phyloP scores from a whole-genome alignment of 139 green algal species.

The Volvox reticuliferus region DNA sequence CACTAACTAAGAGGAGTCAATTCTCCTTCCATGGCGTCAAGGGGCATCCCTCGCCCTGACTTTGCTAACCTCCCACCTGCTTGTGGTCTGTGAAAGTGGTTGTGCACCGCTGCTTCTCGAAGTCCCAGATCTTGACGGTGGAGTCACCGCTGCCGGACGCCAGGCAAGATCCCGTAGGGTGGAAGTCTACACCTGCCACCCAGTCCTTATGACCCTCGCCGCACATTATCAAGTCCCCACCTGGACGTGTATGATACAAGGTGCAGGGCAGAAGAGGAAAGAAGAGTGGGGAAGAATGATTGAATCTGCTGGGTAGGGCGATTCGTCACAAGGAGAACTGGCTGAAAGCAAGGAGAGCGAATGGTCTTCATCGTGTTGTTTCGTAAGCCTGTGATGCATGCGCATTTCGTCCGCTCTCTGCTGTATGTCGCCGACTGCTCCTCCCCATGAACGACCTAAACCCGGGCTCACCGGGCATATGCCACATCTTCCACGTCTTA shows the following conservation, averaged over 20 bases:
- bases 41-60: background rate
- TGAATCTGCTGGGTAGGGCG: too few species aligned
- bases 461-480: slow-evolving; percentile 50
- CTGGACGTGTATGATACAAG: background rate
- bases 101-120: slow-evolving; percentile 83
- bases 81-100: slow-evolving; percentile 87
- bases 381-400: too few species aligned
- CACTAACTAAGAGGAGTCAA: too few species aligned
- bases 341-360: too few species aligned
- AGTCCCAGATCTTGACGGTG: slow-evolving; percentile 90
- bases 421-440: too few species aligned
- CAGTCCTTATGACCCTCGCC: slow-evolving; percentile 89
- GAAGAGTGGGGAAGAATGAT: too few species aligned
- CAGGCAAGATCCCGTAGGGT: slow-evolving; percentile 78
- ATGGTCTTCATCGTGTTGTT: too few species aligned
- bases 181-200: slow-evolving; percentile 86
- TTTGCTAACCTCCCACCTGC: slow-evolving; percentile 50
- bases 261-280: too few species aligned
- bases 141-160: slow-evolving; percentile 82
- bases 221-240: slow-evolving; percentile 83
- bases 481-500: slow-evolving; percentile 76
- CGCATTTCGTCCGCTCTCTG: too few species aligned
- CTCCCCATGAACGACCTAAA: background rate
- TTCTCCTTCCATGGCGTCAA: too few species aligned
- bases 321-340: too few species aligned